Base-by-base conservation (phyloP, 2,329 filamentous ascomycete species). In the Fusarium sp. region DNA sequence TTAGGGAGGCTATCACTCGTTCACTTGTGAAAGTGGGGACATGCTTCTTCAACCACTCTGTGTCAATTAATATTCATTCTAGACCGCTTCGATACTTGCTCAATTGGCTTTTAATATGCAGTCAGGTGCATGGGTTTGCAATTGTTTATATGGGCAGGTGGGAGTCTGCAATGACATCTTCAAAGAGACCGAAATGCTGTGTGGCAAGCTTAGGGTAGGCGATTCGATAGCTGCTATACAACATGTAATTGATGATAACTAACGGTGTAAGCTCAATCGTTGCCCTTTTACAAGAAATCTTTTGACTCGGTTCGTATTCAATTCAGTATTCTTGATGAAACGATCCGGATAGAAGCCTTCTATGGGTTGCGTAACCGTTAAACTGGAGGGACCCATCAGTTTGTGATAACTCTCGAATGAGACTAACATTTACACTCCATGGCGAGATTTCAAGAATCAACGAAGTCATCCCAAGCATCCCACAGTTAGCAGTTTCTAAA, bases 1-100 rank as follows among this genome's bases (percentile, higher is more conserved):
- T 59, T 73, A 68, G 69, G 59, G 59, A 69, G 43, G 21, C 9
- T 71, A 21, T 72, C 45, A 74, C 69, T 74, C 47, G 66, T 40
- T 49, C 28, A 10, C 16, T 34, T 59, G 14, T 43, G 21, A 18
- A 27, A 21, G 49, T 53, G 49, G 49, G n/a, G 49, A 18, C 23
- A 21, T 10, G 12, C 12, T 14, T n/a, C 11, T 47, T 14, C 34
- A 27, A 23, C 21, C 21, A 43, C 21, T 37, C 2, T 37, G 34
- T 37, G 1, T 37, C 2, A n/a, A 37, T n/a, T n/a, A 11, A 16
- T 43, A 18, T 18, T 25, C 18, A 21, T 16, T 23, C 20, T 18
- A 43, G 21, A 43, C 6, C 8, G 10, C 16, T 21, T 43, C 9
- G 9, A 16, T 13, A 16, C 11, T 42, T 53, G 1, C 10, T 37